These are phyloP conservation scores for Scortechinia acanthostroma DNA, from an alignment of 2,329 filamentous ascomycete genomes.

Conservation along the genomic window DNA sequence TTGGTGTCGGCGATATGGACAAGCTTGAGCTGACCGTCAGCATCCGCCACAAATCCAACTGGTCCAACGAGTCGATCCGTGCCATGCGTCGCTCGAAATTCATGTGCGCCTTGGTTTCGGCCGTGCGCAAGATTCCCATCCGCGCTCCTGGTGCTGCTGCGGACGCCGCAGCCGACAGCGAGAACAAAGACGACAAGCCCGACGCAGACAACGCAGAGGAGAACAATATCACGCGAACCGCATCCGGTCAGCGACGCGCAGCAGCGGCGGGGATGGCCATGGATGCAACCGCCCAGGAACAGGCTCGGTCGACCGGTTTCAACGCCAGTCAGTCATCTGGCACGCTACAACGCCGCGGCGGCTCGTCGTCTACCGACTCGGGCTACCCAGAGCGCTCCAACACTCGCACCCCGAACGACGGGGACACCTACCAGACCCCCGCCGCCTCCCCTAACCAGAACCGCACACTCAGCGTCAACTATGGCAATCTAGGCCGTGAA, in stretches of 20 bases:
- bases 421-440: not conserved
- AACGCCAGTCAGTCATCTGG: no score
- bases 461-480: not conserved
- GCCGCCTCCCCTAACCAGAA: not conserved
- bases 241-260: no score
- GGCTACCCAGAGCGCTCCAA: not conserved
- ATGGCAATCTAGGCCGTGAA: not conserved
- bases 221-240: no score
- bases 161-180: no score
- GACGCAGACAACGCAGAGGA: not conserved
- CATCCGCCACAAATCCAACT: slow-evolving; percentile 15
- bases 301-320: no score
- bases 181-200: not conserved
- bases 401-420: not conserved
- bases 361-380: not conserved
- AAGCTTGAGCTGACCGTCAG: slow-evolving; percentile 18
- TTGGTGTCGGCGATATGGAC: slow-evolving; percentile 15
- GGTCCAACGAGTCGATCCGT: slow-evolving; percentile 4
- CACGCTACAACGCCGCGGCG: no score
- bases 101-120: slow-evolving; percentile 8
- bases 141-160: slow-evolving; percentile 6
- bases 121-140: slow-evolving; percentile 8
- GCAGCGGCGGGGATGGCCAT: no score
- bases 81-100: slow-evolving; percentile 8
- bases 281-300: no score